Evolutionary conservation across 768 basidiomycete species (phyloP), one percentile per base, ranked within the genome.

Genomic region (Serendipita sp.): DNA sequence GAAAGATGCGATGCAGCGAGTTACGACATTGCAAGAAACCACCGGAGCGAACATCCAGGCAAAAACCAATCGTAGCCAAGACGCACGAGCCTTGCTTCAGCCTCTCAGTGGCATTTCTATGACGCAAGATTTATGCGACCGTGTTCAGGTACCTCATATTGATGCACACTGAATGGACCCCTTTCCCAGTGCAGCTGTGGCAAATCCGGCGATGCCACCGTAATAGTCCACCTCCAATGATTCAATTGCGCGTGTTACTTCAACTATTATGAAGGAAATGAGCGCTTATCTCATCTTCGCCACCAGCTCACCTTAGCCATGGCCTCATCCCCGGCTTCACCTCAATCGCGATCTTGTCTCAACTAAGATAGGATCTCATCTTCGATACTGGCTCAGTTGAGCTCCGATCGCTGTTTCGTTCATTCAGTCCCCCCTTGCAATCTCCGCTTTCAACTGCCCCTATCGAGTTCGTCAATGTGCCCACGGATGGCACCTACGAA

Each of bases 1-100:
- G 16, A 60, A 36, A 34, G 55, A 60, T 27, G 55, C 55, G 16
- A 60, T 60, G 55, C 55, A 60, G 31, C 23, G 55, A n/a, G 55
- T 34, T 27, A 60, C 31, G 23, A 10, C 34, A 11, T 34, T 60
- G 23, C 55, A 60, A 10, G 55, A 8, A 11, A 27, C 55, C 27
- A 27, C 37, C 5, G 37, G 6, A 13, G 37, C 6, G 37, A 5
- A 40, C 2, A 5, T 40, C 37, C 37, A 40, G 37, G 37, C 37
- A 13, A 40, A 40, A 13, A 13, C 37, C 6, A 40, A 40, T 13
- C 37, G 5, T 40, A 5, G 13, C 5, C 37, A 40, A 40, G 37
- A 40, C 37, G 37, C 37, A 13, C 5, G 13, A 40, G 6, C 37
- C 13, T 40, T 40, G 6, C 37, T 13, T 13, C 37, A 40, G 2